Evolutionary conservation across 2,329 filamentous ascomycete genomes (phyloP).

Genomic region (Microdochium paspali): DNA sequence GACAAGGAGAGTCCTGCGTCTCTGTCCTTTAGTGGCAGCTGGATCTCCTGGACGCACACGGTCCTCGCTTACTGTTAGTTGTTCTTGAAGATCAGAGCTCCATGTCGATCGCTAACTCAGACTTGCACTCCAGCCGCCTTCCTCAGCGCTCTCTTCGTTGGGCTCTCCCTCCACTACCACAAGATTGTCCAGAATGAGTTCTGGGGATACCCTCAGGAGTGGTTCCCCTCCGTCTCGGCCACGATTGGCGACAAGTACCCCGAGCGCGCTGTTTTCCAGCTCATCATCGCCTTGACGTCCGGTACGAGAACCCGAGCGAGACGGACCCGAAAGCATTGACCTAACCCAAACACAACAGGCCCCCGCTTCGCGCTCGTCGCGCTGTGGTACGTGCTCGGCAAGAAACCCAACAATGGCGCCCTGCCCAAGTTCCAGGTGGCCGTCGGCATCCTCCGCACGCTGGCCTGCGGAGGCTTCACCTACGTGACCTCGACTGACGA

Average conservation of each 20-base stretch:
- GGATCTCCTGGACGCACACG: constrained; percentile 86
- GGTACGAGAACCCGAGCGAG: constrained; percentile 36
- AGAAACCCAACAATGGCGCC: constrained; percentile 55
- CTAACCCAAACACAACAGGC: constrained; percentile 34
- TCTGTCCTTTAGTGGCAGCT: constrained; percentile 69
- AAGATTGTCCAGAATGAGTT: constrained; percentile 98
- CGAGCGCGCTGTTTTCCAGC: constrained; percentile 91
- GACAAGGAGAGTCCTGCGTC: constrained; percentile 54
- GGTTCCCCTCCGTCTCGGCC: constrained; percentile 92
- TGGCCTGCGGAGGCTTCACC: constrained; percentile 96
- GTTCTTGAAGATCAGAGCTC: background rate
- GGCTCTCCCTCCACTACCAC: constrained; percentile 75
- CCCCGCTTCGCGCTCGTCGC: constrained; percentile 86
- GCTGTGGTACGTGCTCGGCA: constrained; percentile 84
- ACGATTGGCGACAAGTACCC: constrained; percentile 97
- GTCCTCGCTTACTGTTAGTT: constrained; percentile 65
- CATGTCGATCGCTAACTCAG: background rate
- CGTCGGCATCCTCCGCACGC: constrained; percentile 75
- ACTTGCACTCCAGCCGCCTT: constrained; percentile 56
- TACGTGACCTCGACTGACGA: constrained; percentile 98
- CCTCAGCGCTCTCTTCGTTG: constrained; percentile 74
- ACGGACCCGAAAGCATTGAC: background rate
- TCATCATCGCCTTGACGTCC: constrained; percentile 95
- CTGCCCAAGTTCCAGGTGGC: constrained; percentile 75
- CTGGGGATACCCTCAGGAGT: constrained; percentile 89